phyloP scores from a whole-genome alignment of 495 filamentous ascomycete genomes.

The Apodospora peruviana region DNA sequence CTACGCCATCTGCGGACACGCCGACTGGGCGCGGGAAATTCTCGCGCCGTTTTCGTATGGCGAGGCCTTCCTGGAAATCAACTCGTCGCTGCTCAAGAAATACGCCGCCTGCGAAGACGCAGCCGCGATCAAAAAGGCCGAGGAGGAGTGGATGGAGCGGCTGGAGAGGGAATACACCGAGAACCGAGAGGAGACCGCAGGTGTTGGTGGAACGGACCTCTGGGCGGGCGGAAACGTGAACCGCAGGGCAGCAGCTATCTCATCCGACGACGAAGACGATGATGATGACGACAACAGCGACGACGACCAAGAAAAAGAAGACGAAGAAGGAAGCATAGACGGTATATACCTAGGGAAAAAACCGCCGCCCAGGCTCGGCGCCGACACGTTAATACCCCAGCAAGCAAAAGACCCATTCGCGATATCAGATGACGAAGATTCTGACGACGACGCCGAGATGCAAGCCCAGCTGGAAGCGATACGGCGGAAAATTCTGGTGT shows the following conservation, averaged over 20 bases:
- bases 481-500: conserved; percentile 49
- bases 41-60: conserved; percentile 85
- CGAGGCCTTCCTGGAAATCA: conserved; percentile 80
- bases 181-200: conserved; percentile 58
- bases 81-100: conserved; percentile 69
- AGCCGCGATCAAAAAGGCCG: conserved; percentile 79
- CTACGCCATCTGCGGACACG: conserved; percentile 86
- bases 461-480: conserved; percentile 83
- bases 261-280: conserved; percentile 47
- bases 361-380: conserved; percentile 27
- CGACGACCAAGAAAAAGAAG: conserved; percentile 21
- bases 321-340: conserved; percentile 30
- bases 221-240: conserved; percentile 89
- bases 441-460: conserved; percentile 74
- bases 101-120: conserved; percentile 81
- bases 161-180: conserved; percentile 86
- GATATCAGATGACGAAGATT: conserved; percentile 45
- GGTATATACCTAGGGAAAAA: conserved; percentile 55
- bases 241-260: conserved; percentile 48
- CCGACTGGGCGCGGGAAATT: conserved; percentile 81
- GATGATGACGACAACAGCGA: conserved; percentile 36
- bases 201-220: conserved; percentile 49
- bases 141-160: conserved; percentile 81
- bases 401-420: conserved; percentile 59
- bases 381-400: conserved; percentile 7